Base-by-base conservation (phyloP, 768 basidiomycete genomes). In the Collybia nuda region DNA sequence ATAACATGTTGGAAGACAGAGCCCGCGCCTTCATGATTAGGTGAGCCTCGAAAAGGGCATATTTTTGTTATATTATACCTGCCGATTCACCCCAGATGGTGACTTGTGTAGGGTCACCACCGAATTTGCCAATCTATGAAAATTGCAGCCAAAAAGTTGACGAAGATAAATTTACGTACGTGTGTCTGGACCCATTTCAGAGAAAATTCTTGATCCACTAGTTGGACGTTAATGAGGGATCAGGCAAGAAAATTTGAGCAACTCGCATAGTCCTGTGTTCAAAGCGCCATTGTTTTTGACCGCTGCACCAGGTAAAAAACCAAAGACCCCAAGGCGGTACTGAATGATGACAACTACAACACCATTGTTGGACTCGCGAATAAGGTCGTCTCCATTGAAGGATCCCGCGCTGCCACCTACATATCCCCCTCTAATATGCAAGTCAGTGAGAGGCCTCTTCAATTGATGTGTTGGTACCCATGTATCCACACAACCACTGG, bases 1-100 rank as follows among this genome's bases (percentile, higher is more conserved):
- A 79, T 58, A 3, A 78, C 24, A 21, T 79, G 78, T 44, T 79
- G 76, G 3, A 80, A 18, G 7, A 78, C 76, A 1, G 77, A 78
- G 2, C 76, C 77, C 17, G 71, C 78, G 48, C 74, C 73, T 71
- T n/a, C 22, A 43, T 42, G 19, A 22, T 7, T 14, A 11, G 12
- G 23, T 17, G 32, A 44, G 21, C 19, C 26, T 5, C 37, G 36
- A 19, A 15, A 5, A 14, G 14, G 22, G 6, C 17, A 15, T 43
- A 49, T n/a, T 6, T 11, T 11, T 11, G 12, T 32, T 9, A 14
- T 14, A 36, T 44, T 24, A 12, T 39, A 62, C 71, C 73, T 38
- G 69, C 67, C 17, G 67, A 71, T 52, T 71, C 56, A 2, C 72
- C 72, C 70, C 69, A 73, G 12, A 76, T 67, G 3, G 69, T 68